Percentiles rank a stretch among this genome's conserved stretches.
Conservation (phyloP, 2,329 filamentous ascomycete species). For the Thermomyces lanuginosus region DNA sequence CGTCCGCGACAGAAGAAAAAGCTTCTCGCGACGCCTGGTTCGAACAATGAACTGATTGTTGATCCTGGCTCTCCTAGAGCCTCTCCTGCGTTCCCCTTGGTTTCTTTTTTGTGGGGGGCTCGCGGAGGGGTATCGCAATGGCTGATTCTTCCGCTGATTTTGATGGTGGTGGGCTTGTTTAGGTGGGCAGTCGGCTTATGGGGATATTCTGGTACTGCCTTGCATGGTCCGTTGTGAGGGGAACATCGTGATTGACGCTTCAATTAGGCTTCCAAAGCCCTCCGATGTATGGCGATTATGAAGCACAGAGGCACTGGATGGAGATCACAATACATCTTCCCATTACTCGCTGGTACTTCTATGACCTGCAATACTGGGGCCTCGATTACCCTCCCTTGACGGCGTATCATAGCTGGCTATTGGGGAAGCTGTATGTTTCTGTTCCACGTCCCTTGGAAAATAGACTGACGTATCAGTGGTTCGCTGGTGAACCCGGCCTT, state of each 20-base stretch:
- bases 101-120: slow-evolving; percentile 86
- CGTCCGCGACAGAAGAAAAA: slow-evolving; percentile 33
- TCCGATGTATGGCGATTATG: slow-evolving; percentile 92
- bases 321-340: slow-evolving; percentile 82
- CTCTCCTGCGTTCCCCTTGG: slow-evolving; percentile 68
- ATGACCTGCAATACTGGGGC: slow-evolving; percentile 94
- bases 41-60: slow-evolving; percentile 27
- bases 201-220: slow-evolving; percentile 67
- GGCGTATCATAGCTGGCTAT: slow-evolving; percentile 94
- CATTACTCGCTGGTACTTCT: slow-evolving; percentile 91
- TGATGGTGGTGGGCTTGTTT: slow-evolving; percentile 85
- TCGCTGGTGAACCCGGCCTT: slow-evolving; percentile 61
- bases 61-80: slow-evolving; percentile 30
- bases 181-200: slow-evolving; percentile 84
- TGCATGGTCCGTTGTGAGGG: background rate
- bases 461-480: slow-evolving; percentile 36
- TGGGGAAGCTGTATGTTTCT: slow-evolving; percentile 54
- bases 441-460: slow-evolving; percentile 7
- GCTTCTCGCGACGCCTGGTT: slow-evolving; percentile 16
- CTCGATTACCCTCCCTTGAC: slow-evolving; percentile 95
- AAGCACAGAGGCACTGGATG: slow-evolving; percentile 98
- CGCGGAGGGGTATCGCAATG: slow-evolving; percentile 72
- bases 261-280: slow-evolving; percentile 54
- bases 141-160: slow-evolving; percentile 70
- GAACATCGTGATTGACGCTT: slow-evolving; percentile 6